Conservation (phyloP, 192 early-diverging fungal species). For the Linnemannia exigua region DNA sequence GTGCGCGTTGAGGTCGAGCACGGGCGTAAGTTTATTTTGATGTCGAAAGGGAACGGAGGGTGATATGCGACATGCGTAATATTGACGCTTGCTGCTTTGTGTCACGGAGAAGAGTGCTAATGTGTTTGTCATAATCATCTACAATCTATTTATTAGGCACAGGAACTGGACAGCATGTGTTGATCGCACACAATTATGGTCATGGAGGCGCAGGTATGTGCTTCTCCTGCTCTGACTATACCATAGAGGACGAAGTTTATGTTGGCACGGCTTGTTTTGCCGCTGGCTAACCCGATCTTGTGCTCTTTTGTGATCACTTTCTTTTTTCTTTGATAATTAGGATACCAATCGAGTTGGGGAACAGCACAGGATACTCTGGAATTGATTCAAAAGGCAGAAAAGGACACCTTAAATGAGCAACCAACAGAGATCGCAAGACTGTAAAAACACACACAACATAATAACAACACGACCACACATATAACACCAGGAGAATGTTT, state of each 20-base stretch:
- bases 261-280: too few species aligned
- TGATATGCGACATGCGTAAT: not conserved
- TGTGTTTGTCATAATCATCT: not conserved
- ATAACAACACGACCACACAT: not conserved
- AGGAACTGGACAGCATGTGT: conserved; percentile 42
- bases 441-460: not conserved
- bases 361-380: conserved; percentile 55
- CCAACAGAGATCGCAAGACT: conserved; percentile 7
- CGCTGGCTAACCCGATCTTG: too few species aligned
- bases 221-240: not conserved
- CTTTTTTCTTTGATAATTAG: conserved; percentile 21
- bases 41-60: not conserved
- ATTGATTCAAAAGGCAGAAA: conserved; percentile 52
- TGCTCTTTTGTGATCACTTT: not conserved
- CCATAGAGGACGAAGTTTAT: too few species aligned
- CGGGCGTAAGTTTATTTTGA: conserved; percentile 42
- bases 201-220: conserved; percentile 68
- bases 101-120: not conserved
- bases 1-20: conserved; percentile 69
- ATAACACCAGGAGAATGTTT: not conserved
- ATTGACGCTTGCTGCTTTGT: too few species aligned
- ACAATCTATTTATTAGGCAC: conserved; percentile 23
- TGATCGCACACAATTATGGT: conserved; percentile 76
- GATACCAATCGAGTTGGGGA: conserved; percentile 76
- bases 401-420: not conserved